Base-by-base conservation (phyloP, 192 early-diverging fungal species). In the Coemansia umbellata region DNA sequence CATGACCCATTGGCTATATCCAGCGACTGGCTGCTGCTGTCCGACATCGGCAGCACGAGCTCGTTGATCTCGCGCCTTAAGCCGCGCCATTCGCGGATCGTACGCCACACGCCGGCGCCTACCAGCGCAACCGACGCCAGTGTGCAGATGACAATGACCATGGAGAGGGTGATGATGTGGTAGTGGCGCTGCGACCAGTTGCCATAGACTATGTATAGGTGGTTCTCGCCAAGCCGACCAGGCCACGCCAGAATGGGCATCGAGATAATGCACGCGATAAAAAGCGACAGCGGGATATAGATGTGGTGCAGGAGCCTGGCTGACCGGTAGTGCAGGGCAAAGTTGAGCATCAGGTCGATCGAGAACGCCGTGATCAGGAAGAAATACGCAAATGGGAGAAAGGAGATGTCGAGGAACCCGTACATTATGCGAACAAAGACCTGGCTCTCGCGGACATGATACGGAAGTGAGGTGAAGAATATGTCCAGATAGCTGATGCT, bases 331-430 rank as follows among this genome's bases (percentile, higher is more conserved):
- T 64, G 56, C 15, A 76, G 47, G 13, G 73, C 73, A 61, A 76
- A 76, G 51, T 76, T 76, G 21, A 76, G 54, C 62, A 76, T 50
- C 31, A 76, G 51, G 55, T 76, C 73, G 47, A 76, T 60, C 28
- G 57, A 76, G 30, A 76, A 76, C 36, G 73, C 73, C 10, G 73
- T 69, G n/a, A 76, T 76, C 8, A 76, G 58, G 39, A 76, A 76
- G 52, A 76, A 76, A 23, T 76, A 76, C 28, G 61, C 55, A 49
- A 69, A 76, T 19, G 73, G 73, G 33, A 76, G 47, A 31, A 76
- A 65, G 45, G 73, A 76, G 13, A 76, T 76, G 43, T 76, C 73
- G 54, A 76, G 37, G 27, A 76, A 76, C 14, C 73, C 73, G 51
- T 76, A 76, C 66, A 76, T 69, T 53, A 76, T 47, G 5, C 73